Percentiles rank a stretch among this genome's conserved stretches.
phyloP scores from a whole-genome alignment of 2,329 filamentous ascomycete species.

The Dactylellina leptospora region DNA sequence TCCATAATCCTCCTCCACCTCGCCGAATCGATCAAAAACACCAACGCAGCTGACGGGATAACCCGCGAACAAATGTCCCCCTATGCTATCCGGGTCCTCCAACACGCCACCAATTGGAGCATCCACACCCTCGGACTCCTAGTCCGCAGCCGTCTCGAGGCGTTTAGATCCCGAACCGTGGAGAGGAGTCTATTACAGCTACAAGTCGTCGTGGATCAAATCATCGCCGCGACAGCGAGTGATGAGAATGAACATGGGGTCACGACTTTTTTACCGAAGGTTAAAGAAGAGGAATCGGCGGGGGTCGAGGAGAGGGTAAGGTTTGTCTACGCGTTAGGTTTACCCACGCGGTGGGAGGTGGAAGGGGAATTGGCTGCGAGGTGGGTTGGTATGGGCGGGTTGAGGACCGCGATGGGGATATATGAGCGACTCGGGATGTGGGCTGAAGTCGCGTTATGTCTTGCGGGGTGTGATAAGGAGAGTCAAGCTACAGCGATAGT shows the following conservation, averaged over 20 bases:
- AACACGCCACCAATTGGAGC: slow-evolving; percentile 95
- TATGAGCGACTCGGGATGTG: slow-evolving; percentile 93
- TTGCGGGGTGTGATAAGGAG: slow-evolving; percentile 80
- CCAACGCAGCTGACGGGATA: slow-evolving; percentile 80
- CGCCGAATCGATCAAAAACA: slow-evolving; percentile 90
- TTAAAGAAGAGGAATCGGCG: slow-evolving; percentile 80
- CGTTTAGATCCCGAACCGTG: slow-evolving; percentile 83
- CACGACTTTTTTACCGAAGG: slow-evolving; percentile 63
- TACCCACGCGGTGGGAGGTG: slow-evolving; percentile 89
- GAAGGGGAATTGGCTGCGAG: slow-evolving; percentile 90
- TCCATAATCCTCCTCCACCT: slow-evolving; percentile 82
- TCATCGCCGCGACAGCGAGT: slow-evolving; percentile 80
- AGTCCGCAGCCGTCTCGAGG: slow-evolving; percentile 87
- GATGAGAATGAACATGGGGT: slow-evolving; percentile 60
- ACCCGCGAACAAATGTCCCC: slow-evolving; percentile 94
- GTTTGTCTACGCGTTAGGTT: slow-evolving; percentile 83
- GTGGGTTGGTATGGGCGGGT: slow-evolving; percentile 88
- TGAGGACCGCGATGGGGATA: slow-evolving; percentile 91
- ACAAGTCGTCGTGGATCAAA: slow-evolving; percentile 93
- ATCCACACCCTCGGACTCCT: slow-evolving; percentile 93
- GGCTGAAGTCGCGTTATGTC: slow-evolving; percentile 92
- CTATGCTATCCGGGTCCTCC: slow-evolving; percentile 85
- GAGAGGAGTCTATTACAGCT: slow-evolving; percentile 91
- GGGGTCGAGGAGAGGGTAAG: slow-evolving; percentile 77
- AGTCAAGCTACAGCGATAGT: slow-evolving; percentile 81